Evolutionary conservation across 2,329 filamentous ascomycete genomes (phyloP), one percentile per base, ranked within the genome.

Genomic region (Sporothrix sp.): DNA sequence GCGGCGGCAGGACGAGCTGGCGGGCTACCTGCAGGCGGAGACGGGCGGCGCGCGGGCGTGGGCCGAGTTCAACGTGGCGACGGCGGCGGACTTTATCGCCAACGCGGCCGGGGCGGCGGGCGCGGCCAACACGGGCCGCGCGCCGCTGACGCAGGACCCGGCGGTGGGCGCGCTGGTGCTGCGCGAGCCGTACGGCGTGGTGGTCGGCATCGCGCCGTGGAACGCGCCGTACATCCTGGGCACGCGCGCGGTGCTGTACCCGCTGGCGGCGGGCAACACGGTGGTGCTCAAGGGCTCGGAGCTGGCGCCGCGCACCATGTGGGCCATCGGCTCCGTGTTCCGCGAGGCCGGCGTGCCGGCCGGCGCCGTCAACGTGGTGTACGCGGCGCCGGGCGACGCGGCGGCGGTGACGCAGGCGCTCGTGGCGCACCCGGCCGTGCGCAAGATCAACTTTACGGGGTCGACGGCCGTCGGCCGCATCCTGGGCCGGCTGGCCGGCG

Each of bases 391-490:
- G 50, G 73, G 39, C 52, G 77, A 85, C 57, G 87, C 86, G 0
- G 73, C 82, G 0, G 71, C 74, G 11, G 72, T 91, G 30, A 91
- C 86, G 0, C 74, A 74, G 30, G 70, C 79, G 1, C 65, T 93
- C 28, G 85, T 94, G 57, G 74, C 79, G 39, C 72, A 85, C 60
- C 77, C 78, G 0, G 70, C 72, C 0, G 69, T 94, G 52, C 84
- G 81, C 64, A 93, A 94, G 69, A 74, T 95, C 63, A 93, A 88
- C 68, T 95, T 94, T 66, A 95, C 88, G 0, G 88, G 88, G 23
- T 85, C 79, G 59, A 88, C 87, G 0, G 65, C 66, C 0, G 82
- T 93, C 0, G 88, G 88, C 1, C 76, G 79, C 27, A 82, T 88
- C 62, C 79, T 95, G 52, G 85, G 79, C 14, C 71, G 73, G 16